Conservation (phyloP, 768 basidiomycete species). For the Pleurotus salmoneostramineus region DNA sequence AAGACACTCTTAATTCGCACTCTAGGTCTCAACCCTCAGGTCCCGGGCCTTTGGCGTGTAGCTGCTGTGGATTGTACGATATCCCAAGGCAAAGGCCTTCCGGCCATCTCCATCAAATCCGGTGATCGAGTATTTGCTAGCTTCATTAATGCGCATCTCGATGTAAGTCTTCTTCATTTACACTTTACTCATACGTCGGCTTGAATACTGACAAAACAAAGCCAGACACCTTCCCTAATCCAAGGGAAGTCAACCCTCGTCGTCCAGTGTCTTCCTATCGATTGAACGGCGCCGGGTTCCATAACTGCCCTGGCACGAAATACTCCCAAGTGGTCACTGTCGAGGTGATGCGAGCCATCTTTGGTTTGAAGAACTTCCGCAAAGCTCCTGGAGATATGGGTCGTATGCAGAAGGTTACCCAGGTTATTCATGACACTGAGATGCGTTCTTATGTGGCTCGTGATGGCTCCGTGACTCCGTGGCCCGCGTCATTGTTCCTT, state of each 20-base stretch:
- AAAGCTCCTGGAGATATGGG: constrained; percentile 43
- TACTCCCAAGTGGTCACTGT: constrained; percentile 33
- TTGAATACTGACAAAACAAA: constrained; percentile 12
- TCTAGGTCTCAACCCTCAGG: constrained; percentile 33
- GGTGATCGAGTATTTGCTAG: constrained; percentile 37
- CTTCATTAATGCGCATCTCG: constrained; percentile 40
- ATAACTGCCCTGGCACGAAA: constrained; percentile 31
- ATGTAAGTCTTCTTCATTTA: constrained; percentile 23
- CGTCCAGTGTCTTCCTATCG: constrained; percentile 26
- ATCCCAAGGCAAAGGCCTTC: constrained; percentile 28
- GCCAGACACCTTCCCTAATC: constrained; percentile 40
- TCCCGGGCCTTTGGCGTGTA: constrained; percentile 35
- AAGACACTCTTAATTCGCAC: constrained; percentile 9
- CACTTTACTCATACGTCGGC: no score
- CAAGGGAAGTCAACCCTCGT: constrained; percentile 30
- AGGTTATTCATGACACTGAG: constrained; percentile 27
- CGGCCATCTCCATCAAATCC: constrained; percentile 29
- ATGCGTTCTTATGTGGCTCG: constrained; percentile 27
- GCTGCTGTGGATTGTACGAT: constrained; percentile 28
- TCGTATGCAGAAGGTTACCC: constrained; percentile 25
- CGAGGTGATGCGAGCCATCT: constrained; percentile 41
- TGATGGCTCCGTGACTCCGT: constrained; percentile 28
- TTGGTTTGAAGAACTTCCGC: constrained; percentile 39
- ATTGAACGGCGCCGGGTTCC: constrained; percentile 35
- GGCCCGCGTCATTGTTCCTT: constrained; percentile 35